Base-by-base conservation (phyloP, 306 rosid species). In the Vigna reflexopilosa region DNA sequence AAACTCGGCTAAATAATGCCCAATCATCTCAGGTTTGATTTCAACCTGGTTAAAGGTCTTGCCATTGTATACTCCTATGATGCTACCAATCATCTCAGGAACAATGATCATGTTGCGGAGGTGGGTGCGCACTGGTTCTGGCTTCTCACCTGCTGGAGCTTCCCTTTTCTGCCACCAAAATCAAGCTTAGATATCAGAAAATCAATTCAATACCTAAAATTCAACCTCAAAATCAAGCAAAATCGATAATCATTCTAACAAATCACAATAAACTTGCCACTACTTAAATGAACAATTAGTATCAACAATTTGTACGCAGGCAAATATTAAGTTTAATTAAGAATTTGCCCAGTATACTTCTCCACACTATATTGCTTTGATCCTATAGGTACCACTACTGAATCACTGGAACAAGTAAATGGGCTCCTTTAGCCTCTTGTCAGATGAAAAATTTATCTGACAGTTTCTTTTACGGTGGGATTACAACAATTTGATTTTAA, bases 11-110 rank as follows among this genome's bases (percentile, higher is more conserved):
- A 94, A 88, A 83, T 94, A 94, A 64, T 94, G 98, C 3, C 96
- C 92, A 28, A 93, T 93, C 98, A 93, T 93, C 72, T 93, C 98
- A 6, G 93, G 98, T 67, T 93, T 93, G 80, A 93, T 93, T 63
- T 93, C 98, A 84, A 93, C 98, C 88, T 90, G 96, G 67, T 93
- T 93, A 81, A 93, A 93, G 24, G 98, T 93, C 89, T 93, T 93
- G 1, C 98, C 98, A n/a, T 93, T 93, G 90, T 93, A 93, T 3
- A 93, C 98, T 2, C 98, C 98, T 20, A 93, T 88, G 24, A 93
- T 84, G 80, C 98, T 93, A 42, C 98, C 98, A 10, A 93, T 93
- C 98, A 93, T 93, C 80, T 93, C 98, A 0, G 98, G 98, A 0
- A 93, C 98, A 20, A 93, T 93, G 19, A 93, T 93, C 98, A 94